Base-by-base conservation (phyloP, 2,329 filamentous ascomycete species). In the Allantophomopsis lycopodina region DNA sequence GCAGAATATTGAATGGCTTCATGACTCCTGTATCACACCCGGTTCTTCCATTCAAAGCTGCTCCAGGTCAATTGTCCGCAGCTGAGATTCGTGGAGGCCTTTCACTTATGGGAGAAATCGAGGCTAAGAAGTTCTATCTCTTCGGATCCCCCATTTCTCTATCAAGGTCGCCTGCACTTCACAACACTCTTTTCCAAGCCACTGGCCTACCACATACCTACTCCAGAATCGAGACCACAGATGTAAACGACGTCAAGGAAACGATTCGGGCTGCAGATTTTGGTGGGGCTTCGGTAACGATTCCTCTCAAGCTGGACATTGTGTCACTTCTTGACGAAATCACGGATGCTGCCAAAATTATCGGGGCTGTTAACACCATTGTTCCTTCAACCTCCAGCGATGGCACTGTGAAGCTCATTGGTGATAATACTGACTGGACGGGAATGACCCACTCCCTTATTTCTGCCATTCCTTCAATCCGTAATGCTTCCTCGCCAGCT, bases 321-420 rank as follows among this genome's bases (percentile, higher is more conserved):
- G 86, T 93, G 63, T 68, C 73, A 0, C 61, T 89, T 5, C 65
- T 98, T 12, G 87, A 96, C 55, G 76, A 80, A 39, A 68, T 95
- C 42, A 80, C 86, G 0, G 73, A 79, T 21, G 79, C 91, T 40
- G 89, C 87, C 12, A 73, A 74, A 46, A 66, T 75, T 21, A 95
- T 98, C 45, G 91, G 91, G 16, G 91, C 91, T 3, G 82, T 96
- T 46, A 98, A 98, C 63, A 98, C 91, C 14, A 81, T 98, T 52
- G 75, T 94, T 20, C 79, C 83, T 0, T 55, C 73, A 3, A 8
- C 11, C 12, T 36, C 34, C 30, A 28, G 33, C 17, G 18, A 34
- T n/a, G 12, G 35, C 11, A 41, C 48, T 7, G 36, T 60, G 37
- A 71, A 66, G 4, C 73, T 96, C 3, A 59, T 83, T 13, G 91